Evolutionary conservation across 2,329 filamentous ascomycete genomes (phyloP).

Genomic region (Ophiostoma sp.): DNA sequence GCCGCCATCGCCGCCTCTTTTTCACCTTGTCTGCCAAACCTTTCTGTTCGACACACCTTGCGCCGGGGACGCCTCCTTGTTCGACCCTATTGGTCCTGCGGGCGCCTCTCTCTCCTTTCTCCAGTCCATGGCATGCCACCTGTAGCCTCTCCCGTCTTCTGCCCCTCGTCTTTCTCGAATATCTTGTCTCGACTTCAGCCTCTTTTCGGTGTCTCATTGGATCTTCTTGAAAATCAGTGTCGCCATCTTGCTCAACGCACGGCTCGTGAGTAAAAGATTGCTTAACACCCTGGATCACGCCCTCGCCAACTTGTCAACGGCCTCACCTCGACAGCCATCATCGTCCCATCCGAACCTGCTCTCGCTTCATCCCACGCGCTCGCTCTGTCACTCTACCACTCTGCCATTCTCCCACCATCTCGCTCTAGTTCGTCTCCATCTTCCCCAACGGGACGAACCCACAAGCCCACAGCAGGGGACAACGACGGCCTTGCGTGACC

Average conservation of each 20-base stretch:
- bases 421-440: background rate
- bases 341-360: background rate
- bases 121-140: background rate
- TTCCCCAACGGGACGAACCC: background rate
- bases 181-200: background rate
- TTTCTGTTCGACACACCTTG: background rate
- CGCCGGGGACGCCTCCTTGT: slow-evolving; percentile 11
- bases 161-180: background rate
- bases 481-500: background rate
- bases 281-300: background rate
- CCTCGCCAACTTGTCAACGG: background rate
- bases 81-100: background rate
- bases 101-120: background rate
- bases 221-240: background rate
- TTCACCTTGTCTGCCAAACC: background rate
- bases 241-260: background rate
- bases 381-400: no score
- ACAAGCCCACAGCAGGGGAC: background rate
- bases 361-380: background rate
- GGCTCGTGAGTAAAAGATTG: background rate
- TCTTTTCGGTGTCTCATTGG: background rate
- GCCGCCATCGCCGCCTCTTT: slow-evolving; percentile 1
- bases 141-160: background rate
- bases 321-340: background rate
- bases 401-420: background rate